Evolutionary conservation across 2,329 filamentous ascomycete genomes (phyloP).

Genomic region (Fusarium sp.): DNA sequence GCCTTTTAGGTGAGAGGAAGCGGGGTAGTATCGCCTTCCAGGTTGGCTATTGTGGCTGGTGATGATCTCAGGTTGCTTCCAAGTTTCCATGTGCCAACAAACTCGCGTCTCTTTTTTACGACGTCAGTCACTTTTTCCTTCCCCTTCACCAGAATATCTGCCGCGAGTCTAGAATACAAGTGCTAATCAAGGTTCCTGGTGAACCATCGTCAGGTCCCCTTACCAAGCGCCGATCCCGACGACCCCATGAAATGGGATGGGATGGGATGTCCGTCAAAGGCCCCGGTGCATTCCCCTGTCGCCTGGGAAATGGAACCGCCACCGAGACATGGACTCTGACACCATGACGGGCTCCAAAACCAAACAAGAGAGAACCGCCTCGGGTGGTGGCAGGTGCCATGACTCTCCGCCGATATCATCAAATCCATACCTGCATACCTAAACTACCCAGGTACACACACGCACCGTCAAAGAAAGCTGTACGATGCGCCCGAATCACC

Average conservation of each 20-base stretch:
- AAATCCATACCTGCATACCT: neutral
- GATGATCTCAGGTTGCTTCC: neutral
- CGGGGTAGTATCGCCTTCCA: conserved; percentile 17
- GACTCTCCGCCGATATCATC: neutral
- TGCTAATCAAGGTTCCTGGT: neutral
- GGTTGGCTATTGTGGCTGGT: neutral
- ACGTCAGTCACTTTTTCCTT: neutral
- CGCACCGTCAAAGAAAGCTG: neutral
- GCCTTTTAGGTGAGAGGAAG: conserved; percentile 16
- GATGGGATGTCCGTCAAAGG: neutral
- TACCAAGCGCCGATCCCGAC: neutral
- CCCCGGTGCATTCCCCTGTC: neutral
- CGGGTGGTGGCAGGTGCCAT: neutral
- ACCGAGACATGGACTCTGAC: neutral
- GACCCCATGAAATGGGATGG: neutral
- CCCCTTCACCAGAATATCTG: neutral
- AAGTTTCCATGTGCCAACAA: neutral
- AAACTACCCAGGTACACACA: neutral
- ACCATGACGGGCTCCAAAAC: neutral
- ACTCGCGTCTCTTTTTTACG: neutral
- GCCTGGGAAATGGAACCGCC: neutral
- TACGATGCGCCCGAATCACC: neutral
- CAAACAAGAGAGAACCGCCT: neutral
- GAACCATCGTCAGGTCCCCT: neutral
- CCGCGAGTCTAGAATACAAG: neutral